Evolutionary conservation across 2,329 filamentous ascomycete species (phyloP).

Genomic region (Monilinia fructicola): DNA sequence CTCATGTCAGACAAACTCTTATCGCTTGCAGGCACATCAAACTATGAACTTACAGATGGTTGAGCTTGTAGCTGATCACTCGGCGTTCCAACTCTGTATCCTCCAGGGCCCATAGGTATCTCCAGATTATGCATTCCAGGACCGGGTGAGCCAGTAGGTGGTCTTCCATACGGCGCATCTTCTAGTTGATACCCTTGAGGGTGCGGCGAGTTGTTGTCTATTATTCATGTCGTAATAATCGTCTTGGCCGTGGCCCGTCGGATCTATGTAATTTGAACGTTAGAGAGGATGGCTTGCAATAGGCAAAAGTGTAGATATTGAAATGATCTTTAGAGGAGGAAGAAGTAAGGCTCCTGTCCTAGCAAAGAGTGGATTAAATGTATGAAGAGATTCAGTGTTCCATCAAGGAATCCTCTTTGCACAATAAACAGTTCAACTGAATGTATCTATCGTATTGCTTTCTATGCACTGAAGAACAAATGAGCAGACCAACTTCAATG

Average conservation of each 20-base stretch:
- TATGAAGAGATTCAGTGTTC: neutral
- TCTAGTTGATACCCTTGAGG: slow-evolving; percentile 81
- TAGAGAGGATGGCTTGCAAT: slow-evolving; percentile 29
- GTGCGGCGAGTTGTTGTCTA: slow-evolving; percentile 59
- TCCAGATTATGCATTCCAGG: slow-evolving; percentile 55
- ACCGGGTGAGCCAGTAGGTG: slow-evolving; percentile 28
- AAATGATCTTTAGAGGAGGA: slow-evolving; percentile 13
- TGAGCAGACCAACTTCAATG: slow-evolving; percentile 7
- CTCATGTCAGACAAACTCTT: slow-evolving; percentile 26
- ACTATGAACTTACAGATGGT: slow-evolving; percentile 66
- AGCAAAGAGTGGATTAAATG: slow-evolving; percentile 27
- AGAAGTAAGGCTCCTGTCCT: slow-evolving; percentile 31
- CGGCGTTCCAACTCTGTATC: slow-evolving; percentile 55
- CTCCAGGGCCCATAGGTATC: slow-evolving; percentile 64
- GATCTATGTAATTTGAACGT: slow-evolving; percentile 32
- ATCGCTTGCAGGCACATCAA: slow-evolving; percentile 9
- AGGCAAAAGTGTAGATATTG: slow-evolving; percentile 28
- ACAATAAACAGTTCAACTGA: neutral
- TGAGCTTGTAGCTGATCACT: slow-evolving; percentile 80
- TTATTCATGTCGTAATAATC: slow-evolving; percentile 63
- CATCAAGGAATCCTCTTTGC: slow-evolving; percentile 11
- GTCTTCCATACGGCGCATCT: slow-evolving; percentile 48
- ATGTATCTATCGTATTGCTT: neutral
- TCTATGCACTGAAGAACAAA: slow-evolving; percentile 5
- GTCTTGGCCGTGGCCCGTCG: slow-evolving; percentile 48